Evolutionary conservation across 768 basidiomycete species (phyloP).

Genomic region (Pleurotus ostreatus): DNA sequence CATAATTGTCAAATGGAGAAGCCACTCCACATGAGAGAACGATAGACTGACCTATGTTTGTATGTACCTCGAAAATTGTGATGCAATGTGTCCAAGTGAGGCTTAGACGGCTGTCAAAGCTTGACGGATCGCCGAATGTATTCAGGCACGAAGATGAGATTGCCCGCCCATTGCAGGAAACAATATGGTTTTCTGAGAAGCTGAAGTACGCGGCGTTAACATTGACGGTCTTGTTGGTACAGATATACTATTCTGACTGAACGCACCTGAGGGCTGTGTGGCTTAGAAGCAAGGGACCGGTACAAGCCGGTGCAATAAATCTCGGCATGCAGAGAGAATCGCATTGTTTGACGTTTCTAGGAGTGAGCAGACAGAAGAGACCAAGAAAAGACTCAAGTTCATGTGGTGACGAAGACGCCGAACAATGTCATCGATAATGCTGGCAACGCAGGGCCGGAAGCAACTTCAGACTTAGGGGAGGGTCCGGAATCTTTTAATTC

Average conservation of each 20-base stretch:
- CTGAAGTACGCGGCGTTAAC: not conserved
- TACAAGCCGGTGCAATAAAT: no score
- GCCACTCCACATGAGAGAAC: not conserved
- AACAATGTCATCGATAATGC: no score
- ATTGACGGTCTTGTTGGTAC: not conserved
- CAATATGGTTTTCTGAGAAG: not conserved
- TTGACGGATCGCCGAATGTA: not conserved
- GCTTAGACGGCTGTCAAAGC: not conserved
- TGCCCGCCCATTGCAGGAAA: not conserved
- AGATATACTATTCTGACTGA: not conserved
- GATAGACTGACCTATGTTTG: not conserved
- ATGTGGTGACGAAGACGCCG: no score
- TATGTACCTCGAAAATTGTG: not conserved
- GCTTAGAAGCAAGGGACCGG: not conserved
- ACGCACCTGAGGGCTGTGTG: no score
- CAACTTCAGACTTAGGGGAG: no score
- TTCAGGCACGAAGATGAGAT: not conserved
- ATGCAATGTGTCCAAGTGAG: conserved; percentile 7
- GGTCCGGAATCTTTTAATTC: no score
- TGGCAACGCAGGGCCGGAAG: no score
- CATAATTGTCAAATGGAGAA: conserved; percentile 1
- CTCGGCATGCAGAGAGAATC: no score
- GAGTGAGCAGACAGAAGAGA: no score
- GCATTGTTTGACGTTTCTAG: no score
- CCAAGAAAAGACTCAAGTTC: no score